Percentiles rank a stretch among this genome's conserved stretches.
These are phyloP conservation scores for Luvunga scandens DNA, from an alignment of 345 rosid species.

Conservation along the genomic window DNA sequence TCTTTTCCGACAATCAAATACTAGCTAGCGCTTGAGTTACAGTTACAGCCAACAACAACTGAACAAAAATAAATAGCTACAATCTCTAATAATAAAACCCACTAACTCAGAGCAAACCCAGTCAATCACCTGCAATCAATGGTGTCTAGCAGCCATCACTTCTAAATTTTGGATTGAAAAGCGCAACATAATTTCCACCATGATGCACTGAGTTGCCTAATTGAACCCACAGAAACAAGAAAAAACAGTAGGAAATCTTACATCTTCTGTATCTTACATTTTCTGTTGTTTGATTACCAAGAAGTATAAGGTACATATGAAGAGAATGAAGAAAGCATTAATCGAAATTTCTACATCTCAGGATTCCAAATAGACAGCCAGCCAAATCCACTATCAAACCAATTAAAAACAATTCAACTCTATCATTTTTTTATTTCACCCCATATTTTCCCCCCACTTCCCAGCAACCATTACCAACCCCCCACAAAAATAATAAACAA, in stretches of 20 bases:
- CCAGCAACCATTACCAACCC: not conserved
- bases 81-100: not conserved
- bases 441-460: not conserved
- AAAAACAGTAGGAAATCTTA: not conserved
- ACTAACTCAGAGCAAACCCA: not conserved
- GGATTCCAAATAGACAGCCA: conserved; percentile 10
- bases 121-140: not conserved
- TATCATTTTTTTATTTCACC: not conserved
- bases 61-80: not conserved
- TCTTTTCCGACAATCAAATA: not conserved
- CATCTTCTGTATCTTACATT: not conserved
- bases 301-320: not conserved
- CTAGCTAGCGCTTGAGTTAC: not conserved
- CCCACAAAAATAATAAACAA: no score
- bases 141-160: not conserved
- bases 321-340: conserved; percentile 2
- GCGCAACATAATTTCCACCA: not conserved
- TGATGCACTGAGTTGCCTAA: not conserved
- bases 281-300: conserved; percentile 2
- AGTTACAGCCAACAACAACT: not conserved
- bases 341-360: not conserved
- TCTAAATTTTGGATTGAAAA: not conserved
- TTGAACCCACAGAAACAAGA: not conserved
- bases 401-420: not conserved
- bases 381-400: conserved; percentile 12